Base-by-base conservation (phyloP, 176 grass and related monocot genomes). In the Bonia amplexicaulis region DNA sequence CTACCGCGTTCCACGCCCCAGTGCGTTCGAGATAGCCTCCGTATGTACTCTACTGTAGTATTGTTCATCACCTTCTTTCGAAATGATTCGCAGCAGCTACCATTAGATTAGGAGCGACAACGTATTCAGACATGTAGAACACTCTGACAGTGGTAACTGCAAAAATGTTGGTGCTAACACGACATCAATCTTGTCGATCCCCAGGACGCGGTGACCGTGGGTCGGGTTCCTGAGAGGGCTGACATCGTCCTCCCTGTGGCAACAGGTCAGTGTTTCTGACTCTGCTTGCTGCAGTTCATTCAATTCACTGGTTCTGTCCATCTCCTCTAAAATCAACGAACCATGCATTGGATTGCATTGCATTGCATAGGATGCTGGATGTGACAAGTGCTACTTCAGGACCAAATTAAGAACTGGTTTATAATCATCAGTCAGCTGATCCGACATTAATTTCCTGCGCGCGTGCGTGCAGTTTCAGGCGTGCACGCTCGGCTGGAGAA, bases 171-270 rank as follows among this genome's bases (percentile, higher is more conserved):
- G 15, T 6, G 4, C 14, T 5, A 52, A 52, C 49, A 52, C 6
- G 49, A 6, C 49, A 52, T 52, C 49, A 16, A 20, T 20, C 52
- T 54, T 20, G 52, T 54, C 17, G 2, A 54, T 54, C 35, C 76
- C 46, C 80, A 97, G 89, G 86, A 81, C 16, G 69, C 67, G n/a
- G 76, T 95, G 37, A 92, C 80, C 29, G 89, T 98, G 16, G 93
- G 95, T 1, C 93, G 95, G 9, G 71, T 93, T 7, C 66, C 90
- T 27, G 93, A 93, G 40, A 86, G 83, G 40, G 92, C 91, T 0
- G 93, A 95, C 87, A 81, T 98, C 12, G 95, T 95, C 49, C 73
- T 95, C 87, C 91, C 95, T 33, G 72, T 93, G 9, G 91, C 93
- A 26, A 95, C 95, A 81, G 89, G 91, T 93, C 80, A n/a, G 3